Base-by-base conservation (phyloP, 805 yeast genomes). In the Candida fluviatilis region DNA sequence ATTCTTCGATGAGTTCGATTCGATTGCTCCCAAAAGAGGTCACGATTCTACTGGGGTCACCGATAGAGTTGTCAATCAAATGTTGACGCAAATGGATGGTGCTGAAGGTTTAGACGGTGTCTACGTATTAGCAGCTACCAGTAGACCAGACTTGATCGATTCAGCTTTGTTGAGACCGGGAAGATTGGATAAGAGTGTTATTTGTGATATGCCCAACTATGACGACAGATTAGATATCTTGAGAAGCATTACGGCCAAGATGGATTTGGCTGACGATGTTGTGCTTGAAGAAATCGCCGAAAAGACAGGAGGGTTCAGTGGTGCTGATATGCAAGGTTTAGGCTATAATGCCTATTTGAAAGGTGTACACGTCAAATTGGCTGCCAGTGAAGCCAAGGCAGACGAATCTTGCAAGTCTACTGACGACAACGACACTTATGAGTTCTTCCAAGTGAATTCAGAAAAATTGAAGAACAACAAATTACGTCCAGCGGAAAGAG, bases 41-140 rank as follows among this genome's bases (percentile, higher is more conserved):
- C 97, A 90, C 53, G 99, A 91, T 57, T 86, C 95, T 1, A 90
- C 98, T 0, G 98, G 98, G 40, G 98, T 93, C 3, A 93, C 98
- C 2, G 99, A 93, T 58, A 75, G 99, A 50, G 96, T 93, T 29
- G 99, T 93, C 18, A 93, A 93, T 62, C 99, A 93, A 57, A 77
- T 93, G 78, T 74, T 93, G 51, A 93, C 99, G 0, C 97, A 93
- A 57, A 90, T 93, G 96, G 99, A 93, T 60, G 99, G 99, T 65
- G 98, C 98, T 1, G 98, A 93, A 59, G 97, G 98, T 0, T 68
- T 90, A 19, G 97, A 90, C 51, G 97, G 98, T 3, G 98, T 93
- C 2, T 91, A 93, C 56, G 96, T 93, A 0, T 69, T 93, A 18
- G 98, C 98, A 0, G 99, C 98, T 1, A 93, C 98, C 0, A 82